These are phyloP conservation scores for Sinapis alba DNA, from an alignment of 441 rosid species.

Conservation along the genomic window DNA sequence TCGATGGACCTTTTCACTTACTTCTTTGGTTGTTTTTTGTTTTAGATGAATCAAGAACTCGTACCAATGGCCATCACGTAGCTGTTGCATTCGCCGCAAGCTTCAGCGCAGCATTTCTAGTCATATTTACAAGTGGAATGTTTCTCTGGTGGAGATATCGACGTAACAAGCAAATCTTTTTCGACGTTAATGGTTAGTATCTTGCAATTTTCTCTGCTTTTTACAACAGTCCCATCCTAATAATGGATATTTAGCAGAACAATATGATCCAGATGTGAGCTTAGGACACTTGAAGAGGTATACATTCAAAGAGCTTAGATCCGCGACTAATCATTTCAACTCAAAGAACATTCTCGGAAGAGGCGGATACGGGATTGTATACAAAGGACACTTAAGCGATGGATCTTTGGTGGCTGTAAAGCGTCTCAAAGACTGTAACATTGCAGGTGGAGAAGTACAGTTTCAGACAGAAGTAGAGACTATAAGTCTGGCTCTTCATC, in stretches of 20 bases:
- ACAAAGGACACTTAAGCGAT: slow-evolving; percentile 78
- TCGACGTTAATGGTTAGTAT: slow-evolving; percentile 83
- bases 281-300: slow-evolving; percentile 89
- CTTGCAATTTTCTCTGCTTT: neutral
- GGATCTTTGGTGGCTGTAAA: slow-evolving; percentile 87
- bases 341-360: slow-evolving; percentile 84
- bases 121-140: slow-evolving; percentile 54
- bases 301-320: slow-evolving; percentile 84
- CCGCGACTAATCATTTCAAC: slow-evolving; percentile 86
- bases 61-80: slow-evolving; percentile 56
- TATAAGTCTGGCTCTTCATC: slow-evolving; percentile 90
- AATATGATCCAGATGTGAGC: slow-evolving; percentile 81
- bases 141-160: slow-evolving; percentile 89
- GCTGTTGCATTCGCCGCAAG: slow-evolving; percentile 83
- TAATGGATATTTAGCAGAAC: slow-evolving; percentile 71
- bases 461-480: slow-evolving; percentile 97
- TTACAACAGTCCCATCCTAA: slow-evolving; percentile 1
- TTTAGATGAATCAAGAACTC: slow-evolving; percentile 58
- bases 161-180: slow-evolving; percentile 86
- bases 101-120: slow-evolving; percentile 72
- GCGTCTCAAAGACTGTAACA: slow-evolving; percentile 88
- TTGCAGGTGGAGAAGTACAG: slow-evolving; percentile 90
- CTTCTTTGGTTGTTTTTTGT: slow-evolving; percentile 15
- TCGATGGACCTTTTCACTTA: neutral
- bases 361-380: slow-evolving; percentile 95